Conservation (phyloP, 1,284 basidiomycete genomes). For the Naganishia sp. region DNA sequence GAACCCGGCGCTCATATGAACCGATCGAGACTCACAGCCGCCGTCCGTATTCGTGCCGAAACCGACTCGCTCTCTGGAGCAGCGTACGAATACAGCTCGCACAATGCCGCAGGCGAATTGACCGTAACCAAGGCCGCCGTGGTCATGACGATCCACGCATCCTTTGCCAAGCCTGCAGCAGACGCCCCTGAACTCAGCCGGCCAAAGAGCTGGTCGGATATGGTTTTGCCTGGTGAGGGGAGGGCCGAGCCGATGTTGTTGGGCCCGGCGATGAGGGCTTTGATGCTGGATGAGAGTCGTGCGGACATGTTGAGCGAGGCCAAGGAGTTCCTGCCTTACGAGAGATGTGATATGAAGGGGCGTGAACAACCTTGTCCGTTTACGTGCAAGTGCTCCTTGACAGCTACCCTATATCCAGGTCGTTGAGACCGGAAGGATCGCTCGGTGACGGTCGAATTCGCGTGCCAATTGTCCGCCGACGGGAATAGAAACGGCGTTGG, state of each 20-base stretch:
- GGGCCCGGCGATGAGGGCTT: conserved; percentile 45
- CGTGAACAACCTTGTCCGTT: no score
- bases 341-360: no score
- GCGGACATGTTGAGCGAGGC: neutral
- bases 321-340: no score
- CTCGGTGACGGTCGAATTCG: no score
- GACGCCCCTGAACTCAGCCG: conserved; percentile 38
- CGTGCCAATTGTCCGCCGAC: no score
- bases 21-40: conserved; percentile 35
- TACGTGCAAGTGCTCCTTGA: no score
- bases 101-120: conserved; percentile 48
- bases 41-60: conserved; percentile 35
- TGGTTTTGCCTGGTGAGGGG: conserved; percentile 39
- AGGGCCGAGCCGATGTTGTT: conserved; percentile 41
- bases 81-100: conserved; percentile 46
- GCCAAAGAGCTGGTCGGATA: conserved; percentile 39
- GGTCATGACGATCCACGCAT: conserved; percentile 46
- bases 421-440: no score
- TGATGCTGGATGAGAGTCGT: conserved; percentile 47
- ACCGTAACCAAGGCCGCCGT: conserved; percentile 48
- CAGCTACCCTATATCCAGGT: no score
- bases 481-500: no score
- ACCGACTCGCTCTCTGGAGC: conserved; percentile 13
- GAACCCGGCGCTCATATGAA: neutral
- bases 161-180: conserved; percentile 32